These are phyloP conservation scores for Colletotrichum brevisporum DNA, from an alignment of 2,329 filamentous ascomycete genomes.

Conservation along the genomic window DNA sequence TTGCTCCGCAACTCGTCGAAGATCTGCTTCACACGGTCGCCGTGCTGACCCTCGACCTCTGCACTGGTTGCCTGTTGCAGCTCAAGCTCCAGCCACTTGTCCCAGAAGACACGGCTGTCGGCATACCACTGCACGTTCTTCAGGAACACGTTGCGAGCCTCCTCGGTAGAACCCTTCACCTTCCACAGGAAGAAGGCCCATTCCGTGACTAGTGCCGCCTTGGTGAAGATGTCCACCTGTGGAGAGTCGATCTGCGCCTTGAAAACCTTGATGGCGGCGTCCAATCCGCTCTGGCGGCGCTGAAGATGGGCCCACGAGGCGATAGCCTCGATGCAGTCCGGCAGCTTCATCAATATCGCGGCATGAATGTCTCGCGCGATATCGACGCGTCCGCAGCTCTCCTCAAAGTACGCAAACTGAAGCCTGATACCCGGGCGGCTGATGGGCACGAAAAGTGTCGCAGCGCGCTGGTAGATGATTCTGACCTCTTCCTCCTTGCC, in stretches of 20 bases:
- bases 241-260: slow-evolving; percentile 84
- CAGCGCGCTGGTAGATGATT: slow-evolving; percentile 91
- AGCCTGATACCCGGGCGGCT: slow-evolving; percentile 86
- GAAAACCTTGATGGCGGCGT: slow-evolving; percentile 87
- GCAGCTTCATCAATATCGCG: slow-evolving; percentile 81
- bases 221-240: slow-evolving; percentile 81
- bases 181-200: slow-evolving; percentile 93
- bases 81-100: slow-evolving; percentile 90
- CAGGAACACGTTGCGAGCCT: slow-evolving; percentile 86
- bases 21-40: slow-evolving; percentile 83
- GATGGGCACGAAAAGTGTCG: slow-evolving; percentile 88
- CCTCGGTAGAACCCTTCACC: slow-evolving; percentile 82
- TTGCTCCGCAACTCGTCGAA: slow-evolving; percentile 81
- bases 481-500: slow-evolving; percentile 91
- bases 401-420: slow-evolving; percentile 95
- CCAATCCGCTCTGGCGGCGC: slow-evolving; percentile 85
- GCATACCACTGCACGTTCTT: slow-evolving; percentile 88
- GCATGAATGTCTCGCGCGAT: slow-evolving; percentile 88
- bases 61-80: slow-evolving; percentile 81
- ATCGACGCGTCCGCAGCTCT: slow-evolving; percentile 82
- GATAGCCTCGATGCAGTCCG: slow-evolving; percentile 89
- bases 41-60: slow-evolving; percentile 75
- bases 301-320: slow-evolving; percentile 89
- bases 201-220: slow-evolving; percentile 88
- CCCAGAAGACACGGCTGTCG: slow-evolving; percentile 91